A percentile compares a stretch with the other conserved stretches of the same genome.
These are phyloP conservation scores for Acacia confusa DNA, from an alignment of 306 rosid genomes.

Conservation along the genomic window DNA sequence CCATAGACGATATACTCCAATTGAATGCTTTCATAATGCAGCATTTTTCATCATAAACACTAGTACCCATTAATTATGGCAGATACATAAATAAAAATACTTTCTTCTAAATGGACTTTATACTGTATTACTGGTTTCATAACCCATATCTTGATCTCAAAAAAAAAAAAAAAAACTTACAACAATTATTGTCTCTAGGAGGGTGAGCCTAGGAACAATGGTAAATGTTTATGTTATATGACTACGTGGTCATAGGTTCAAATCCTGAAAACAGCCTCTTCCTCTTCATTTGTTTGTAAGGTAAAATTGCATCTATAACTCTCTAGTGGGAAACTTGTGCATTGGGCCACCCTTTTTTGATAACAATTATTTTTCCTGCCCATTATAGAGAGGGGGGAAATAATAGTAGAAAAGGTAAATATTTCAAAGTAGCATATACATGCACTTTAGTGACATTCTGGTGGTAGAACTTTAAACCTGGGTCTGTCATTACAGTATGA, in stretches of 20 bases:
- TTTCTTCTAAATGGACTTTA: neutral
- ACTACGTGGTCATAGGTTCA: too few relatives aligned
- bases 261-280: too few relatives aligned
- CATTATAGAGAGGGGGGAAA: neutral
- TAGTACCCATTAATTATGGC: too few relatives aligned
- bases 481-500: constrained; percentile 79
- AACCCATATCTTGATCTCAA: neutral
- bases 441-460: constrained; percentile 60
- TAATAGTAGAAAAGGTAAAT: neutral
- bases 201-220: too few relatives aligned
- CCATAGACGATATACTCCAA: neutral
- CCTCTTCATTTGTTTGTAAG: too few relatives aligned
- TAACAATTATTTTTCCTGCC: neutral
- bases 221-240: too few relatives aligned
- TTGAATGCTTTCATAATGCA: neutral
- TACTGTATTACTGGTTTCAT: neutral
- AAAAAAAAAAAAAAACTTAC: constrained; percentile 10
- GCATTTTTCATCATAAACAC: neutral
- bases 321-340: too few relatives aligned
- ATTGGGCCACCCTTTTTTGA: too few relatives aligned
- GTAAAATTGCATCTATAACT: too few relatives aligned
- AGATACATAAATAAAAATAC: neutral
- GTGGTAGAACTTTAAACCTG: constrained; percentile 76
- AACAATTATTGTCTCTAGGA: neutral
- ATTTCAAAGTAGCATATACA: neutral